Conservation (phyloP, 163 green algal genomes). For the Chlamydomonas reinhardtii region DNA sequence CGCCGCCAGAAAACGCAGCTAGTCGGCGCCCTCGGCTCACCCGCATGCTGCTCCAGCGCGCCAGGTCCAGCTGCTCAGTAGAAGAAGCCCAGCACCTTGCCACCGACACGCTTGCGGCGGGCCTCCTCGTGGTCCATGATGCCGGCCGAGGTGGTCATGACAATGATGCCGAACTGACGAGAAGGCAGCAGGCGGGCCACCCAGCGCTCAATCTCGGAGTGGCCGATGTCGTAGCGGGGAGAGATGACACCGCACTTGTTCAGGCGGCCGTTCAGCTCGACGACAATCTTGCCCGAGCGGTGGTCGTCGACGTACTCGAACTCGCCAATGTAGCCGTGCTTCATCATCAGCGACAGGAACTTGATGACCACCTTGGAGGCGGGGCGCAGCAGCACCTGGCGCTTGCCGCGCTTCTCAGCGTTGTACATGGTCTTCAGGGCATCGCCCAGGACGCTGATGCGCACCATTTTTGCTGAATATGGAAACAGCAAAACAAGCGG, state of each 20-base stretch:
- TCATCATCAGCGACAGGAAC: slow-evolving; percentile 99
- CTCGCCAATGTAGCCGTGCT: slow-evolving; percentile 99
- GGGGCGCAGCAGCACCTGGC: slow-evolving; percentile 96
- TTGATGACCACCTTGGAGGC: slow-evolving; percentile 99
- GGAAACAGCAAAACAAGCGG: slow-evolving; percentile 16
- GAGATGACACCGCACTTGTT: slow-evolving; percentile 99
- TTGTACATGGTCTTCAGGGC: slow-evolving; percentile 99
- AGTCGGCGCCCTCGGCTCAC: background rate
- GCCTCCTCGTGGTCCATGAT: slow-evolving; percentile 99
- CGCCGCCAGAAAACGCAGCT: background rate
- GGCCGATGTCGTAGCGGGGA: slow-evolving; percentile 95
- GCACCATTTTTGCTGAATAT: slow-evolving; percentile 81
- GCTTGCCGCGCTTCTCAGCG: slow-evolving; percentile 99
- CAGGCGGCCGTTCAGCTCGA: slow-evolving; percentile 98
- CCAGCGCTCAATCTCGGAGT: slow-evolving; percentile 96
- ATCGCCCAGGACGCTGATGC: slow-evolving; percentile 92
- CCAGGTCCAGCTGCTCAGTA: slow-evolving; percentile 74
- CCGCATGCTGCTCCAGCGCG: slow-evolving; percentile 24
- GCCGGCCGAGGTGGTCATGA: slow-evolving; percentile 96
- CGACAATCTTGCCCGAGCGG: slow-evolving; percentile 98
- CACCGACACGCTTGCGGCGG: slow-evolving; percentile 96
- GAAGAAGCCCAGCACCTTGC: slow-evolving; percentile 97
- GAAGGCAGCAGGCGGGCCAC: slow-evolving; percentile 96
- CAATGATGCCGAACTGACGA: slow-evolving; percentile 98
- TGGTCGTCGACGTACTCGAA: slow-evolving; percentile 99